These are phyloP conservation scores for Claviceps quebecensis DNA, from an alignment of 2,329 filamentous ascomycete species.

Conservation along the genomic window DNA sequence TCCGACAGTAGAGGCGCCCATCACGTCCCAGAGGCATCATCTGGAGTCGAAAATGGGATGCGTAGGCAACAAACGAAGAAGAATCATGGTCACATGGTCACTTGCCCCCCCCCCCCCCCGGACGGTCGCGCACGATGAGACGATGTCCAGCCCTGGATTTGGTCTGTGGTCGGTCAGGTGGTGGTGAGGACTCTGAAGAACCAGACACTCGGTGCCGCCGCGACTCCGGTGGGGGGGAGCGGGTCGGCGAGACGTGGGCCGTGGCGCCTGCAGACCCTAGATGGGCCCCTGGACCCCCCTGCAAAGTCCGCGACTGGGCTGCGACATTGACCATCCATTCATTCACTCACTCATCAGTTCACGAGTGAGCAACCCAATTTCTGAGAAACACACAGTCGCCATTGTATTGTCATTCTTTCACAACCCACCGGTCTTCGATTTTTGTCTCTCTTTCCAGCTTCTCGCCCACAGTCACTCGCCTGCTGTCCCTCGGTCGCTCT, in stretches of 20 bases:
- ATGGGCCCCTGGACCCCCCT: constrained; percentile 1
- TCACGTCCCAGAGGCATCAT: too few species aligned
- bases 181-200: neutral
- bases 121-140: too few species aligned
- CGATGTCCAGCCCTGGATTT: too few species aligned
- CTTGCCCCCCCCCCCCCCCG: too few species aligned
- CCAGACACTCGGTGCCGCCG: too few species aligned
- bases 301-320: neutral
- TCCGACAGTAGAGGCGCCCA: too few species aligned
- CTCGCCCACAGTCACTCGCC: neutral
- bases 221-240: neutral
- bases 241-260: constrained; percentile 12
- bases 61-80: too few species aligned
- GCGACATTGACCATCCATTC: neutral
- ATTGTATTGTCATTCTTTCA: neutral
- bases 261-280: constrained; percentile 6
- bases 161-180: neutral
- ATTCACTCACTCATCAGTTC: neutral
- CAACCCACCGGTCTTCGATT: too few species aligned
- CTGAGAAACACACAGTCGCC: neutral
- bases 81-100: too few species aligned
- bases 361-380: too few species aligned
- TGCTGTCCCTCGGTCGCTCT: neutral
- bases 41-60: too few species aligned
- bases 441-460: neutral